Percentiles rank a stretch among this genome's conserved stretches.
Evolutionary conservation across 2,329 filamentous ascomycete genomes (phyloP).

Genomic region (Penicillium sp.): DNA sequence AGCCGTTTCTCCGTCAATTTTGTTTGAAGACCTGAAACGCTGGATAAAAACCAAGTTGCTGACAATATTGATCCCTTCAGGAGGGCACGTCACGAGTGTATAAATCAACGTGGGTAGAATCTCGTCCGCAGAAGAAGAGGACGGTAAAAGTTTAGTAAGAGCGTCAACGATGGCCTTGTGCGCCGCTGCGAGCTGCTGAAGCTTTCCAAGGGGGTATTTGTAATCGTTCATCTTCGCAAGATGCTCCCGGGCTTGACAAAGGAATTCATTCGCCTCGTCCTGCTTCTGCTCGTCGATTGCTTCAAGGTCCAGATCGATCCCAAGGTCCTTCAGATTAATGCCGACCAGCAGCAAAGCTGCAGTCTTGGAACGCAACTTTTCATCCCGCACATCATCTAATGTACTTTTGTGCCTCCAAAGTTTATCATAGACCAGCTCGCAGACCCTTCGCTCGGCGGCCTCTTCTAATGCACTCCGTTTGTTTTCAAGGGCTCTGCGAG

Average conservation of each 20-base stretch:
- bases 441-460: conserved; percentile 76
- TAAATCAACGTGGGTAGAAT: conserved; percentile 96
- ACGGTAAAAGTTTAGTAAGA: conserved; percentile 54
- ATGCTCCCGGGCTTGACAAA: conserved; percentile 62
- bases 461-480: conserved; percentile 75
- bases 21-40: conserved; percentile 73
- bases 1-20: conserved; percentile 84
- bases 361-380: conserved; percentile 87
- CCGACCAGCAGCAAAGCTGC: conserved; percentile 84
- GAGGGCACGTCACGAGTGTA: conserved; percentile 80
- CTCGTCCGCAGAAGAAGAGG: conserved; percentile 85
- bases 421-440: conserved; percentile 73
- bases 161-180: conserved; percentile 95
- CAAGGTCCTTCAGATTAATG: conserved; percentile 76
- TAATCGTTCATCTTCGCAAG: conserved; percentile 76
- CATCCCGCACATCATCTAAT: conserved; percentile 87
- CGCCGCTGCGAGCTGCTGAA: conserved; percentile 75
- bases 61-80: conserved; percentile 76
- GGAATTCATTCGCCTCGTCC: conserved; percentile 61
- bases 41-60: conserved; percentile 96
- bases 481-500: conserved; percentile 65
- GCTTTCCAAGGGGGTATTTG: conserved; percentile 79
- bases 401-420: conserved; percentile 88
- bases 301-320: conserved; percentile 57
- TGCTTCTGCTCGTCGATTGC: conserved; percentile 51